Conservation (phyloP, 257 asterid genomes). For the Paulownia fortunei region DNA sequence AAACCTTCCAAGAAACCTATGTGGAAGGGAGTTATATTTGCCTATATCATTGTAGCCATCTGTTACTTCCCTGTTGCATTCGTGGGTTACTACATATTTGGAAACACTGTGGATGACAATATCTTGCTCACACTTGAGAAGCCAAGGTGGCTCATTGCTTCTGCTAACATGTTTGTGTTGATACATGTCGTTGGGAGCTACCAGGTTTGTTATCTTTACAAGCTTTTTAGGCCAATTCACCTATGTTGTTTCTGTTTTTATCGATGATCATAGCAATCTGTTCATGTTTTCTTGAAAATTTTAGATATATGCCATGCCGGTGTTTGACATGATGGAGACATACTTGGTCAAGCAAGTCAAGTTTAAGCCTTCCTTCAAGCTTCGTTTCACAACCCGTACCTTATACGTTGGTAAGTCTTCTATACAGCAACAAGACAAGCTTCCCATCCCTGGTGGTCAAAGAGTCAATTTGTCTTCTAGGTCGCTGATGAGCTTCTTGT, state of each 20-base stretch:
- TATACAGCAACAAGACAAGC: not conserved
- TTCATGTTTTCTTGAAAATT: not conserved
- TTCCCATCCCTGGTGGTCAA: not conserved
- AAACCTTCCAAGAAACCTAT: conserved; percentile 55
- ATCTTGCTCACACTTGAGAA: conserved; percentile 47
- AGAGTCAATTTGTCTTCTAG: too few relatives aligned
- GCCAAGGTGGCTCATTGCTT: conserved; percentile 59
- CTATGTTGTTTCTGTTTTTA: not conserved
- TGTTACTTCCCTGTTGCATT: conserved; percentile 62
- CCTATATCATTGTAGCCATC: conserved; percentile 45
- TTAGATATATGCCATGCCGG: conserved; percentile 62
- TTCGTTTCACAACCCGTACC: conserved; percentile 54
- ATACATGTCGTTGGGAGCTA: conserved; percentile 63
- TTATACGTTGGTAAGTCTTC: conserved; percentile 47
- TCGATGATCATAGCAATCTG: not conserved
- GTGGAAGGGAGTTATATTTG: conserved; percentile 61
- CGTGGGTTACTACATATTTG: conserved; percentile 46
- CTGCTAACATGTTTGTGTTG: conserved; percentile 55
- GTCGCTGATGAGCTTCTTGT: too few relatives aligned
- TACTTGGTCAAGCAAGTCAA: conserved; percentile 47
- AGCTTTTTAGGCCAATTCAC: not conserved
- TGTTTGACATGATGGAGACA: conserved; percentile 68
- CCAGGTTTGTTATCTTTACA: conserved; percentile 39
- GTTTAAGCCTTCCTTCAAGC: conserved; percentile 40
- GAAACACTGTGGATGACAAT: conserved; percentile 55